Base-by-base conservation (phyloP, 345 rosid genomes). In the Populus euphratica region DNA sequence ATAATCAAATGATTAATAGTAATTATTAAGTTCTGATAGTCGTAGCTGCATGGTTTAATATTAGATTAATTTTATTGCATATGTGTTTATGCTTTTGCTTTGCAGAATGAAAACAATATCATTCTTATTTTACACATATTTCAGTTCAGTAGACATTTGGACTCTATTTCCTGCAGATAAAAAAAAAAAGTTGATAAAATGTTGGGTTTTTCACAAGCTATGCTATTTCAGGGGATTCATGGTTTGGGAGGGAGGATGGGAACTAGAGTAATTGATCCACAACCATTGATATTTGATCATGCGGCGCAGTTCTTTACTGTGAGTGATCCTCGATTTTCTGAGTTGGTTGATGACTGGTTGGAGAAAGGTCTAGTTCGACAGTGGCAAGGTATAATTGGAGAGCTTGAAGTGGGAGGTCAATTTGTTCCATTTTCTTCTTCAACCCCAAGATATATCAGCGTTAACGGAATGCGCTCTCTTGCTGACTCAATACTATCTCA, bases 201-300 rank as follows among this genome's bases (percentile, higher is more conserved):
- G 74, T 65, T 78, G 77, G 54, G 67, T 74, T 76, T 54, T 52
- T 80, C 9, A n/a, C 20, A 17, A 6, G 38, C 39, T 67, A 27
- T 56, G 73, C 8, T 52, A 16, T 27, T 70, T 54, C 75, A 92
- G 97, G 98, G 98, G 69, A 85, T 85, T 80, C 99, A 91, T 88
- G 99, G 99, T 61, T 86, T 95, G 83, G 98, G 98, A 81, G 98
- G 99, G 81, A 90, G 99, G 81, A 86, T 95, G 94, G 98, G 91
- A 76, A 95, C 99, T 33, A 86, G 99, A 83, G 39, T 89, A 69
- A 76, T 91, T 56, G 93, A 86, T 71, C 90, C 93, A 77, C 83
- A 86, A 38, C 88, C 85, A 54, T 83, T 95, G 23, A 52, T 90
- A 74, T 95, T 95, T 36, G 97, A 95, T 76, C 99, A 95, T 78